These are phyloP conservation scores for Phanerochaete sordida DNA, from an alignment of 768 basidiomycete genomes.

Conservation along the genomic window DNA sequence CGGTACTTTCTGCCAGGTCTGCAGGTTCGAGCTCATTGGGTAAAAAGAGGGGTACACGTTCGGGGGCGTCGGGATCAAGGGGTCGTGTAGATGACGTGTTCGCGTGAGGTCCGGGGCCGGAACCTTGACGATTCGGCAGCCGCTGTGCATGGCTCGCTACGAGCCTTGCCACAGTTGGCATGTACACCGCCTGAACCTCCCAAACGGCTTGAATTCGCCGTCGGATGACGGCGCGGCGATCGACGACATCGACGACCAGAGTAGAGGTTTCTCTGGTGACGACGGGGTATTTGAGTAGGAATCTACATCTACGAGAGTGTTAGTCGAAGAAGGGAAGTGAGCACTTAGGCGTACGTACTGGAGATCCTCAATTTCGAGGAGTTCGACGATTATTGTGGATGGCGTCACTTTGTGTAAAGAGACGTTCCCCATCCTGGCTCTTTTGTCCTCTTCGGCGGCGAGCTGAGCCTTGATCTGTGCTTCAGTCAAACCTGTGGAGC, in stretches of 20 bases:
- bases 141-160: no score
- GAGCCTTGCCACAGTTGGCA: not conserved
- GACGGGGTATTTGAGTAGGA: not conserved
- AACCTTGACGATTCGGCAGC: no score
- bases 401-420: not conserved
- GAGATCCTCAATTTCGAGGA: not conserved
- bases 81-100: no score
- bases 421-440: not conserved
- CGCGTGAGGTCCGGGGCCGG: no score
- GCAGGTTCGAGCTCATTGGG: constrained; percentile 18
- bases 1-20: constrained; percentile 3
- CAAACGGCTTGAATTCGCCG: not conserved
- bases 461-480: constrained; percentile 18
- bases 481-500: constrained; percentile 8
- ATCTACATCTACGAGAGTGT: not conserved
- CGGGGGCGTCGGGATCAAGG: not conserved
- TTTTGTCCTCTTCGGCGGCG: constrained; percentile 16
- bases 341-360: no score
- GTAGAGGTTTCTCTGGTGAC: not conserved
- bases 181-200: not conserved
- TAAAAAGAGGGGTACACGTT: constrained; percentile 15
- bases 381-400: not conserved
- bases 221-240: not conserved
- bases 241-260: not conserved
- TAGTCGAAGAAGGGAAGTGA: no score